A percentile compares a stretch with the other conserved stretches of the same genome.
phyloP scores from a whole-genome alignment of 2,329 filamentous ascomycete genomes.

The Zelopaecilomyces penicillatus region DNA sequence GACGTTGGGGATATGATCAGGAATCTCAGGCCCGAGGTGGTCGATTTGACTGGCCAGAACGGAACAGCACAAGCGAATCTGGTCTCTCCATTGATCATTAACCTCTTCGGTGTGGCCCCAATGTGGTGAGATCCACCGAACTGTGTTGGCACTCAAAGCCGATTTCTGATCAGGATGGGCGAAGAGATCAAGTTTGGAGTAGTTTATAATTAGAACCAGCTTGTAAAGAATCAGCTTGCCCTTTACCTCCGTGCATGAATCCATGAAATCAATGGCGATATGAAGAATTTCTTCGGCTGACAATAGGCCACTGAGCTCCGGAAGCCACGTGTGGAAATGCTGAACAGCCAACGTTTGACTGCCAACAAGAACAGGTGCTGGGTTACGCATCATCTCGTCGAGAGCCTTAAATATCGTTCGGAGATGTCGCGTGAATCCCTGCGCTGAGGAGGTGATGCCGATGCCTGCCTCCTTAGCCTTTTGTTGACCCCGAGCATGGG shows the following conservation, averaged over 20 bases:
- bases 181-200: conserved; percentile 76
- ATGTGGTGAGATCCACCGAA: conserved; percentile 85
- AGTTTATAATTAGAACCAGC: conserved; percentile 85
- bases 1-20: conserved; percentile 83
- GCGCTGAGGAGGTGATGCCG: conserved; percentile 67
- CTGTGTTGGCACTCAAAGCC: conserved; percentile 69
- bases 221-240: conserved; percentile 91
- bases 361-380: conserved; percentile 76
- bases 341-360: conserved; percentile 94
- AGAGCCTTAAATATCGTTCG: conserved; percentile 83
- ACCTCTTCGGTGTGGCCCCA: conserved; percentile 73
- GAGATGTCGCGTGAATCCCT: conserved; percentile 72
- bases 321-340: conserved; percentile 96
- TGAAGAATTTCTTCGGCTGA: conserved; percentile 79
- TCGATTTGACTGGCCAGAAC: conserved; percentile 80
- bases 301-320: conserved; percentile 72
- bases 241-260: conserved; percentile 78
- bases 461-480: conserved; percentile 82
- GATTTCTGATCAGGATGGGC: conserved; percentile 66
- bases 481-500: conserved; percentile 78
- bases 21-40: conserved; percentile 70
- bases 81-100: conserved; percentile 82
- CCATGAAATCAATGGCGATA: conserved; percentile 87
- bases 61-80: conserved; percentile 87
- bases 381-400: conserved; percentile 81